Conservation (phyloP, 495 filamentous ascomycete genomes). For the Penicillium chermesinum region DNA sequence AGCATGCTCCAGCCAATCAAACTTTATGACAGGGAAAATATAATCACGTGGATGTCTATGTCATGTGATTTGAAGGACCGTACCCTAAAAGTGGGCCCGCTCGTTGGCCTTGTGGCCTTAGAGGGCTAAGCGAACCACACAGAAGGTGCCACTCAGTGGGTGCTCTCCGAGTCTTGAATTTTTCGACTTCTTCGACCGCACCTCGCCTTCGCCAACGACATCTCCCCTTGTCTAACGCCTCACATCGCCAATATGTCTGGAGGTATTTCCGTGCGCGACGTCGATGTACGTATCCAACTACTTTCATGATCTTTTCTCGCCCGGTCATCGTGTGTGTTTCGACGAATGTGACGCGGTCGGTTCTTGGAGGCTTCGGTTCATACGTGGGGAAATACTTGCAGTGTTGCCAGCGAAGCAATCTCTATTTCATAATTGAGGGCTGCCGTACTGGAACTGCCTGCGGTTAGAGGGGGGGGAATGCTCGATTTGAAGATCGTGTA, state of each 20-base stretch:
- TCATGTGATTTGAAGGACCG: background rate
- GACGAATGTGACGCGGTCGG: slow-evolving; percentile 16
- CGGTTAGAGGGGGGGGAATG: background rate
- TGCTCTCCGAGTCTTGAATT: slow-evolving; percentile 37
- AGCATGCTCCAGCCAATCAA: no score
- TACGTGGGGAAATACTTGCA: background rate
- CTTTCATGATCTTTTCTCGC: slow-evolving; percentile 10
- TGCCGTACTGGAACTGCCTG: background rate
- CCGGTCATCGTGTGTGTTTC: slow-evolving; percentile 23
- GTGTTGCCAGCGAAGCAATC: background rate
- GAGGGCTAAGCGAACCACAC: slow-evolving; percentile 43
- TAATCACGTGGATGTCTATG: no score
- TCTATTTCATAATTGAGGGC: background rate
- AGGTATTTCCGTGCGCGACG: slow-evolving; percentile 83
- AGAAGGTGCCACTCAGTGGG: slow-evolving; percentile 30
- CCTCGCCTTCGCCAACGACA: slow-evolving; percentile 34
- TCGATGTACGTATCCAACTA: slow-evolving; percentile 68
- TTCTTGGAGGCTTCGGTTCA: slow-evolving; percentile 7
- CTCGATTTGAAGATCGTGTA: background rate
- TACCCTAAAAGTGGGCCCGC: background rate
- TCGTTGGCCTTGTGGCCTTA: slow-evolving; percentile 16
- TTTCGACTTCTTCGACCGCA: slow-evolving; percentile 39
- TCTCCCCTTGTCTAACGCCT: slow-evolving; percentile 31
- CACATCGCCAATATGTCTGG: slow-evolving; percentile 66
- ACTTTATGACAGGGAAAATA: no score